Evolutionary conservation across 495 filamentous ascomycete species (phyloP).

Genomic region (Penicillium cosmopolitanum): DNA sequence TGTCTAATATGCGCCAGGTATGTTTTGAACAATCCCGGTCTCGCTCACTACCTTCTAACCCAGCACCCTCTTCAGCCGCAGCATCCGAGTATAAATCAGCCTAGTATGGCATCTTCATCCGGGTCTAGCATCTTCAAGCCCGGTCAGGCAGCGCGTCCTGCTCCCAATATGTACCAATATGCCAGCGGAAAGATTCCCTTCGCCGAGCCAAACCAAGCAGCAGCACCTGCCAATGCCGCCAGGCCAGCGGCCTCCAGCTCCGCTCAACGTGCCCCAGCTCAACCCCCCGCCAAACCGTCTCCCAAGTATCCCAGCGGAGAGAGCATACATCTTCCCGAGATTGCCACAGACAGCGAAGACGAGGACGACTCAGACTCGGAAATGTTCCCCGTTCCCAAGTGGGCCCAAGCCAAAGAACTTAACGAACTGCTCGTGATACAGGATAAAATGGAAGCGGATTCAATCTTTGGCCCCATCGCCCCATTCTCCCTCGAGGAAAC

Average conservation of each 20-base stretch:
- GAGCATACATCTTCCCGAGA: conserved; percentile 82
- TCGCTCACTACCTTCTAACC: not conserved
- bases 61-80: not conserved
- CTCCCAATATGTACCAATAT: conserved; percentile 78
- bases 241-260: conserved; percentile 56
- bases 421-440: conserved; percentile 69
- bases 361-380: conserved; percentile 65
- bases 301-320: conserved; percentile 82
- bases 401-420: conserved; percentile 84
- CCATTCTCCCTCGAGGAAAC: conserved; percentile 93
- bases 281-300: conserved; percentile 63
- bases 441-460: conserved; percentile 81
- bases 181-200: conserved; percentile 90
- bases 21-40: conserved; percentile 16
- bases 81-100: conserved; percentile 29
- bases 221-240: conserved; percentile 49
- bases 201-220: conserved; percentile 65
- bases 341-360: conserved; percentile 85
- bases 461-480: conserved; percentile 85
- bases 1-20: conserved; percentile 79
- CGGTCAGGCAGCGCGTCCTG: conserved; percentile 57
- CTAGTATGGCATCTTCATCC: conserved; percentile 49
- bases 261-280: conserved; percentile 44
- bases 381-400: conserved; percentile 68
- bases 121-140: conserved; percentile 45